Evolutionary conservation across 1,284 basidiomycete species (phyloP), one percentile per base, ranked within the genome.

Genomic region (Cryptococcus sp.): DNA sequence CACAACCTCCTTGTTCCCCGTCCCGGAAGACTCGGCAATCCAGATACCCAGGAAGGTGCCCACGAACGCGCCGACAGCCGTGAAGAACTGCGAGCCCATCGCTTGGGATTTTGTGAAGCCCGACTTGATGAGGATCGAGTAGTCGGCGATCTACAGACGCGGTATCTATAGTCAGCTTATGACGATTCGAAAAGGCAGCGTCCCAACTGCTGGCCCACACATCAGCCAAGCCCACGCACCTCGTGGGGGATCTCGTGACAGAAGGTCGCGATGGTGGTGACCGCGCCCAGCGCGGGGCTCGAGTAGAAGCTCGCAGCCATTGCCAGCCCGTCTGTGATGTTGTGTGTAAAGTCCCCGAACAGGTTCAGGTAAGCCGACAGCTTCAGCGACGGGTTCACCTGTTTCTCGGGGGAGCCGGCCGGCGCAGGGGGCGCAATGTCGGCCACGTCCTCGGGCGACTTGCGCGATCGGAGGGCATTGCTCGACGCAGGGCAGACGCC

Each of bases 241-340:
- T 91, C 89, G 69, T 91, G 89, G 16, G 89, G 89, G 53, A 92
- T 91, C 75, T 93, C 90, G 73, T 93, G 90, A 6, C 89, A 89
- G 71, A 93, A 92, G 68, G 90, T 92, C 16, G 91, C 91, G 46
- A 93, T 82, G 12, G 90, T 91, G 2, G 90, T 92, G 50, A 90
- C 91, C 39, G 90, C 90, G 43, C 90, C 90, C 63, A 93, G 89
- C 51, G 90, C 80, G 1, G 90, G 90, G 39, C 87, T 88, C 20
- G 88, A 89, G 73, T 92, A 92, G 79, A 93, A 93, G 21, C 87
- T 89, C 46, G 90, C 90, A 12, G 89, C 87, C 88, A 93, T 91
- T 16, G 72, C 72, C 49, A 91, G 81, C 49, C 89, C 89, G 79
- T 91, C 90, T 28, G 89, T 91, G 67, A 89, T 87, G 72, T 77